Conservation (phyloP, 441 rosid species). For the Pelargonium cotyledonis region DNA sequence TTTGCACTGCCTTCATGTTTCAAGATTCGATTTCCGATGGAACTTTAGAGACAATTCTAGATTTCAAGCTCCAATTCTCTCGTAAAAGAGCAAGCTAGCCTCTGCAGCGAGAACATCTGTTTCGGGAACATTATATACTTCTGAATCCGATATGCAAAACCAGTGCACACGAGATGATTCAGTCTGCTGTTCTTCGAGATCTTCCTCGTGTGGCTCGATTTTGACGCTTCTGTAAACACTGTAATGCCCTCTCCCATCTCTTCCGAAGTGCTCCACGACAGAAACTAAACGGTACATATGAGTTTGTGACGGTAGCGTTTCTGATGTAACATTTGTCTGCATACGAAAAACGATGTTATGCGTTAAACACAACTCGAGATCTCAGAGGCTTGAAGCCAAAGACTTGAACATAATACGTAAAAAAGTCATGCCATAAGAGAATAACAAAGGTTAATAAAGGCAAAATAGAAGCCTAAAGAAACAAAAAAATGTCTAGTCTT, state of each 20-base stretch:
- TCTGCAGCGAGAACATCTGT: conserved; percentile 69
- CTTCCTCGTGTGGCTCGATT: conserved; percentile 20
- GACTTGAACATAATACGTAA: no score
- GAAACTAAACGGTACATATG: conserved; percentile 52
- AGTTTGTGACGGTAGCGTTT: conserved; percentile 19
- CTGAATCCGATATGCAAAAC: conserved; percentile 77
- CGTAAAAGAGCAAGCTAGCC: conserved; percentile 84
- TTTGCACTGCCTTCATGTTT: no score
- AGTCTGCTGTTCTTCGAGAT: conserved; percentile 13
- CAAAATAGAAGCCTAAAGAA: no score
- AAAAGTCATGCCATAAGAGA: no score
- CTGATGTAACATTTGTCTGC: conserved; percentile 1
- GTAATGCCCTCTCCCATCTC: conserved; percentile 77
- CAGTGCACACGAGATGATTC: conserved; percentile 32
- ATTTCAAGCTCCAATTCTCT: conserved; percentile 37
- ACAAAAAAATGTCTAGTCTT: no score
- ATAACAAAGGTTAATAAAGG: no score
- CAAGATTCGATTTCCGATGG: no score
- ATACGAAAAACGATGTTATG: background rate
- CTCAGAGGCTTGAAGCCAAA: background rate
- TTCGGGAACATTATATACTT: conserved; percentile 50
- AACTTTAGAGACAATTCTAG: background rate
- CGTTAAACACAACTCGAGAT: background rate
- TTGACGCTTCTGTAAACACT: conserved; percentile 61
- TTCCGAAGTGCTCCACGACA: conserved; percentile 79